Evolutionary conservation across 257 asterid genomes (phyloP).

Genomic region (Jaltomata sinuosa): DNA sequence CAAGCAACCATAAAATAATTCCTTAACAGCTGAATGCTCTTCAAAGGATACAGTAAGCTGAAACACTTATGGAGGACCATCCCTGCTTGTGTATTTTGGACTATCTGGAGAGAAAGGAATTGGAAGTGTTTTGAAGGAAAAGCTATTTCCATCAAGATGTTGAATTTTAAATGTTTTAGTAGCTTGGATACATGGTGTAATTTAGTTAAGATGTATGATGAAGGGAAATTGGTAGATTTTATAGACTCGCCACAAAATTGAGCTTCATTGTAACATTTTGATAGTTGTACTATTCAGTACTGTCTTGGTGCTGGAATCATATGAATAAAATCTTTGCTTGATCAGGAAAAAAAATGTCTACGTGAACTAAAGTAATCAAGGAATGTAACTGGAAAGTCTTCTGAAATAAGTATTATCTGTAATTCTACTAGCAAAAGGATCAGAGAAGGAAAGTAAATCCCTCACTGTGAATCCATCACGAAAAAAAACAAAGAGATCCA

Average conservation of each 20-base stretch:
- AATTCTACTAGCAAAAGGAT: not conserved
- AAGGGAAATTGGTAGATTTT: not conserved
- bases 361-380: not conserved
- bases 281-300: not conserved
- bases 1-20: too few relatives aligned
- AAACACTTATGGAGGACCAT: not conserved
- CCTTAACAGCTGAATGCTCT: too few relatives aligned
- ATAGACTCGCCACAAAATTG: not conserved
- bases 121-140: not conserved
- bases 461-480: not conserved
- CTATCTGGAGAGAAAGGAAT: not conserved
- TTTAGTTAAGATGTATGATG: not conserved
- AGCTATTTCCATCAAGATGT: not conserved
- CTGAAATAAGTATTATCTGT: not conserved
- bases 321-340: not conserved
- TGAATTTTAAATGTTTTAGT: not conserved
- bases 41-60: not conserved
- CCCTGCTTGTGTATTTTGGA: not conserved
- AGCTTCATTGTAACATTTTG: not conserved
- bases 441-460: not conserved
- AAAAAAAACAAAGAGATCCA: not conserved
- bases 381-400: too few relatives aligned
- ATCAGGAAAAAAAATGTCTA: not conserved
- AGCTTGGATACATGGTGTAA: not conserved
- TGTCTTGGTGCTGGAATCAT: not conserved